Evolutionary conservation across 1,284 basidiomycete species (phyloP).

Genomic region (Amylostereum areolatum): DNA sequence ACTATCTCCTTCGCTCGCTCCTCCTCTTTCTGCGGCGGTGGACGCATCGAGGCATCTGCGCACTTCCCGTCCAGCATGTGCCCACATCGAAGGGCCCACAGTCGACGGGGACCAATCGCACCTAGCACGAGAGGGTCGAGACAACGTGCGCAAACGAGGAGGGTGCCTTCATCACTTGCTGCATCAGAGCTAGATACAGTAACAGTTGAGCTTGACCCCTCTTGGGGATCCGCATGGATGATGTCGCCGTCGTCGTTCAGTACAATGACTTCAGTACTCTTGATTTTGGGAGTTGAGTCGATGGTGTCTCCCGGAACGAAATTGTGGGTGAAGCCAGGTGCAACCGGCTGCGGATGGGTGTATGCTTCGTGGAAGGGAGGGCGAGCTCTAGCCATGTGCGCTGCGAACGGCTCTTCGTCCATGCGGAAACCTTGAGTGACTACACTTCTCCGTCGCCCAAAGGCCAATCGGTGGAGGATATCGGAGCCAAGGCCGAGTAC

Average conservation of each 20-base stretch:
- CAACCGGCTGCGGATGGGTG: slow-evolving; percentile 52
- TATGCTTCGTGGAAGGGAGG: slow-evolving; percentile 51
- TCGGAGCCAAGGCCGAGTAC: no score
- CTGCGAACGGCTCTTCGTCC: slow-evolving; percentile 12
- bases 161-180: neutral
- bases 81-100: slow-evolving; percentile 70
- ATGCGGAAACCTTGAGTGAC: slow-evolving; percentile 7
- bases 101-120: slow-evolving; percentile 30
- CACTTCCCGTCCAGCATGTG: slow-evolving; percentile 76
- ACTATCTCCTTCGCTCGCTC: slow-evolving; percentile 4
- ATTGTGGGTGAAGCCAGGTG: slow-evolving; percentile 58
- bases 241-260: slow-evolving; percentile 22
- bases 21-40: slow-evolving; percentile 18
- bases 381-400: slow-evolving; percentile 15
- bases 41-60: slow-evolving; percentile 47
- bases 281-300: slow-evolving; percentile 6
- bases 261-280: slow-evolving; percentile 17
- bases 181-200: slow-evolving; percentile 25
- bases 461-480: no score
- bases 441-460: no score
- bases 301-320: slow-evolving; percentile 36
- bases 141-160: slow-evolving; percentile 58
- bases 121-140: slow-evolving; percentile 46
- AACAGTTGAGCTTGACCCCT: slow-evolving; percentile 7
- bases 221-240: neutral